These are phyloP conservation scores for Chaetoceros tenuissimus DNA, from an alignment of 108 stramenopile species.

Conservation along the genomic window DNA sequence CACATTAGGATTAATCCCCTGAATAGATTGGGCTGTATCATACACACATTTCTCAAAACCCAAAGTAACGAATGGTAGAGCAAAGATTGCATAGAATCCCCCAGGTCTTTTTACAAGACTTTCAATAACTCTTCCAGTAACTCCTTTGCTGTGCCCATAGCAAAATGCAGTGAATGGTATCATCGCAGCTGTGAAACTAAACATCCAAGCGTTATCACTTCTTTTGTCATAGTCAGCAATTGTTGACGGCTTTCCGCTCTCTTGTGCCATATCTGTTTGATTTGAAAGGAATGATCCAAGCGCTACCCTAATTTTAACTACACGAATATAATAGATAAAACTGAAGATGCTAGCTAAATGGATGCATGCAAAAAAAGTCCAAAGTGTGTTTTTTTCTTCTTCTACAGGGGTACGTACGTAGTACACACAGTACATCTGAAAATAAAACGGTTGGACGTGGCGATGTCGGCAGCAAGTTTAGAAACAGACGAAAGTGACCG, in stretches of 20 bases:
- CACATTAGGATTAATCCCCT: constrained; percentile 75
- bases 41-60: constrained; percentile 83
- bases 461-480: no score
- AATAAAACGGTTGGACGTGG: no score
- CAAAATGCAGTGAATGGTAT: constrained; percentile 74
- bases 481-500: no score
- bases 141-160: constrained; percentile 61
- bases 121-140: constrained; percentile 56
- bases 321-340: no score
- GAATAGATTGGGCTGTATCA: constrained; percentile 73
- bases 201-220: constrained; percentile 39
- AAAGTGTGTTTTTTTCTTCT: no score
- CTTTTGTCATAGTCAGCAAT: constrained; percentile 28
- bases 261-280: not conserved
- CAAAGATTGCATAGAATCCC: constrained; percentile 75
- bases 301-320: no score
- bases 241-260: constrained; percentile 2
- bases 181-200: constrained; percentile 69
- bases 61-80: constrained; percentile 66
- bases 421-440: no score
- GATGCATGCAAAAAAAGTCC: no score
- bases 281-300: no score
- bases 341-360: no score
- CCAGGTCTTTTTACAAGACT: constrained; percentile 57
- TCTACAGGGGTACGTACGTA: no score